A percentile compares a stretch with the other conserved stretches of the same genome.
phyloP scores from a whole-genome alignment of 1,284 basidiomycete species.

The Sanguinoderma infundibulare region DNA sequence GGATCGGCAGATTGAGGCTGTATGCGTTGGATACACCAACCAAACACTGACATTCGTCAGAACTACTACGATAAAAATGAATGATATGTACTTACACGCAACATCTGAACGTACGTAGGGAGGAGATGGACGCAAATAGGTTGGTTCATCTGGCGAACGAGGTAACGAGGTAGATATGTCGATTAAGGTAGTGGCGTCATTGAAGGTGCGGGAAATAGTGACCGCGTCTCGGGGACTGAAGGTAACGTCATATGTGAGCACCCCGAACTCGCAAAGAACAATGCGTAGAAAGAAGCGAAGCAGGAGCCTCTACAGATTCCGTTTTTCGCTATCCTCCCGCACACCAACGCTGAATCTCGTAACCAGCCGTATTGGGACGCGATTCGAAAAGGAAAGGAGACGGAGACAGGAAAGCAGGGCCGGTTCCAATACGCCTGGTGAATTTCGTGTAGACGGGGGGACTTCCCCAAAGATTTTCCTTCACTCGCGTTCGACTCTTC shows the following conservation, averaged over 20 bases:
- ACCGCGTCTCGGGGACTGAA: constrained; percentile 89
- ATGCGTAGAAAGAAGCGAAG: no score
- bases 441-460: no score
- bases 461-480: no score
- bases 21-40: constrained; percentile 88
- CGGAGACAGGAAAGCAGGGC: no score
- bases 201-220: constrained; percentile 86
- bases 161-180: constrained; percentile 96
- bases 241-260: background rate
- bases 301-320: no score
- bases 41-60: constrained; percentile 65
- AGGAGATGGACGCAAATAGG: constrained; percentile 91
- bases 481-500: no score
- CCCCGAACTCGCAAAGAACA: background rate
- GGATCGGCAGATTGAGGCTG: constrained; percentile 46
- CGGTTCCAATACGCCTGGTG: no score
- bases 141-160: constrained; percentile 89
- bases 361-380: no score
- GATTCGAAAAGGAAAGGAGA: no score
- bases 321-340: no score
- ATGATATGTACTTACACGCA: constrained; percentile 54
- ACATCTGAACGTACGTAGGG: constrained; percentile 95
- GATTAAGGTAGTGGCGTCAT: constrained; percentile 84
- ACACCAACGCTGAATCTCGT: no score
- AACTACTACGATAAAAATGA: background rate